Conservation (phyloP, 2,329 filamentous ascomycete species). For the Cladosporium halotolerans region DNA sequence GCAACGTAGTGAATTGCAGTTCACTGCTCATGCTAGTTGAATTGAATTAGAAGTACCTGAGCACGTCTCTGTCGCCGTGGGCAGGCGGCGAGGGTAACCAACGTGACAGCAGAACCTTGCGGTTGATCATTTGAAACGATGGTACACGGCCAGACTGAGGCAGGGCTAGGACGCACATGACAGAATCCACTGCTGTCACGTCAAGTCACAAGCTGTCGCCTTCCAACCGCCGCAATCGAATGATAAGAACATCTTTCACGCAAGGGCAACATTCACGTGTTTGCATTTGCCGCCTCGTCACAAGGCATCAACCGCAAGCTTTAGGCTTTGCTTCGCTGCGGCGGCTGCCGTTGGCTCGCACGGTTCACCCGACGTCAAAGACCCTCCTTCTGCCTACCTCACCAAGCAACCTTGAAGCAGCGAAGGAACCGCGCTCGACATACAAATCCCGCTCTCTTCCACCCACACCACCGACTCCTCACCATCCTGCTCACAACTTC, state of each 20-base stretch:
- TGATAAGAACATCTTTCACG: not conserved
- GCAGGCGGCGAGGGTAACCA: no score
- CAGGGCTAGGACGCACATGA: no score
- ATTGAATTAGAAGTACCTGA: no score
- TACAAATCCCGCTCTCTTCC: not conserved
- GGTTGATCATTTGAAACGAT: no score
- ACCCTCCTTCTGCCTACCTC: not conserved
- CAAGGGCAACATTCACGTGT: no score
- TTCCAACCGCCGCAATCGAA: not conserved
- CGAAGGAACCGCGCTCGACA: not conserved
- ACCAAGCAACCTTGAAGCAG: not conserved
- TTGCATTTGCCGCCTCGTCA: not conserved
- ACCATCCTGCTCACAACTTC: constrained; percentile 8
- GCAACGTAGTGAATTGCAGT: not conserved
- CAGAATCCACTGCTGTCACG: no score
- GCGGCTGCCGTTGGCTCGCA: not conserved
- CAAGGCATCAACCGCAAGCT: not conserved
- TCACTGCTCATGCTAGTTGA: not conserved
- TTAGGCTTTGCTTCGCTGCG: not conserved
- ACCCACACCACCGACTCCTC: constrained; percentile 6
- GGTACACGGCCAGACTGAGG: no score
- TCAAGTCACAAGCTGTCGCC: not conserved
- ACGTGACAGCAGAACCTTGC: no score
- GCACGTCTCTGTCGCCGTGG: no score
- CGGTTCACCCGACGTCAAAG: no score